Evolutionary conservation across 345 rosid genomes (phyloP), one percentile per base, ranked within the genome.

Genomic region (Arabidopsis arenosa): DNA sequence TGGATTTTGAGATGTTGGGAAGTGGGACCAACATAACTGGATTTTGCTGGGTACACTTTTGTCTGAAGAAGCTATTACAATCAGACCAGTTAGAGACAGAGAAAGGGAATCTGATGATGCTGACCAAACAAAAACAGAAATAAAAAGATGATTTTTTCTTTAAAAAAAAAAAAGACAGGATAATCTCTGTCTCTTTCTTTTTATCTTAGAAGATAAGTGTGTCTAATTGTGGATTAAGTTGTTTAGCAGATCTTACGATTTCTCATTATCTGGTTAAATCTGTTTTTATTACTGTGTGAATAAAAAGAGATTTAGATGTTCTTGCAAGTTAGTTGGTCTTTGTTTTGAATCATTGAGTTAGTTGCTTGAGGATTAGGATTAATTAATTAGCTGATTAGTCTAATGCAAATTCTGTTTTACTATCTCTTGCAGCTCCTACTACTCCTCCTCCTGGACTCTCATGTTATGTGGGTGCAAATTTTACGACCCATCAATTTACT

Each of bases 401-500:
- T 13, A 41, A 64, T 52, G 49, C 33, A 55, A n/a, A 17, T 36
- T 66, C 26, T 76, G 66, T 64, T 68, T 54, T 41, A 13, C 52
- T 51, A n/a, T 41, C 39, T 62, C 14, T 77, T 60, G 72, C 9
- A 72, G 81, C 49, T 49, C 37, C 73, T 41, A 9, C 67, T 17
- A n/a, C 67, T 17, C 54, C 73, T 15, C 56, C 56, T 57, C 49
- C 75, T 44, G 81, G 73, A 7, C 77, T 92, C 41, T 84, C 90
- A 12, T 82, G 81, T 83, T 88, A 83, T 33, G 91, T 89, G 41
- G 98, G 97, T 51, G 93, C 89, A 47, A 89, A 95, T 84, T 95
- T 95, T 80, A 95, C 88, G 0, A 96, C 98, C 15, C 98, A 95
- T 81, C 85, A 89, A 66, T 72, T 95, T 80, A 86, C 91, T 44